Evolutionary conservation across 2,329 filamentous ascomycete genomes (phyloP), one percentile per base, ranked within the genome.

Genomic region (Nemania serpens): DNA sequence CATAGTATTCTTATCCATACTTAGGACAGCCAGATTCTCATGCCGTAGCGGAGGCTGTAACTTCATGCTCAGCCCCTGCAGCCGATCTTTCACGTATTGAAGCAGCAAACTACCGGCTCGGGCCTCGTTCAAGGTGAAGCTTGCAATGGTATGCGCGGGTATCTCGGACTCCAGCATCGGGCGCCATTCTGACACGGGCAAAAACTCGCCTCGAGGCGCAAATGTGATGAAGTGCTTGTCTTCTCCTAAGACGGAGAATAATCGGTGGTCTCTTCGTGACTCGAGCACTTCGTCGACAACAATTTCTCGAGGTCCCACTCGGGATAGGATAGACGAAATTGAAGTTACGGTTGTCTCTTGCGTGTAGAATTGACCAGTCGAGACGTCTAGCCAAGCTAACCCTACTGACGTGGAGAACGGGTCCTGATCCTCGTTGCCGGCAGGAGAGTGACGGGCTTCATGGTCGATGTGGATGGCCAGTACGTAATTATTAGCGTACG

Each of bases 281-380:
- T 87, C 81, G 9, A 89, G 75, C 25, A 81, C 76, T 68, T 89
- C 81, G 69, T 93, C 88, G 2, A 98, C 79, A 2, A 99, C 84
- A 52, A 98, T 88, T 74, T 99, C 95, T 46, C 89, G 84, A 1
- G 95, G 93, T 17, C 87, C 86, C 64, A 98, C 89, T 25, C 94
- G 88, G 29, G 93, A 90, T 52, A 98, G 80, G 18, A 90, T 87
- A 10, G 93, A 92, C n/a, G 91, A 82, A 4, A 99, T 78, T 56
- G 88, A 87, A 51, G 84, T 80, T 7, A 93, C 76, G 18, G 88
- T 88, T 0, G 90, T 88, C 17, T 80, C 81, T 72, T 98, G 93
- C 0, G 93, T 97, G 70, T 88, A 92, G 76, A 99, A 99, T 69
- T 94, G 91, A 13, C 95, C 95, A 2, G 95, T 99, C 9, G 95